phyloP scores from a whole-genome alignment of 768 basidiomycete genomes.

The Clitopilus passeckerianus region DNA sequence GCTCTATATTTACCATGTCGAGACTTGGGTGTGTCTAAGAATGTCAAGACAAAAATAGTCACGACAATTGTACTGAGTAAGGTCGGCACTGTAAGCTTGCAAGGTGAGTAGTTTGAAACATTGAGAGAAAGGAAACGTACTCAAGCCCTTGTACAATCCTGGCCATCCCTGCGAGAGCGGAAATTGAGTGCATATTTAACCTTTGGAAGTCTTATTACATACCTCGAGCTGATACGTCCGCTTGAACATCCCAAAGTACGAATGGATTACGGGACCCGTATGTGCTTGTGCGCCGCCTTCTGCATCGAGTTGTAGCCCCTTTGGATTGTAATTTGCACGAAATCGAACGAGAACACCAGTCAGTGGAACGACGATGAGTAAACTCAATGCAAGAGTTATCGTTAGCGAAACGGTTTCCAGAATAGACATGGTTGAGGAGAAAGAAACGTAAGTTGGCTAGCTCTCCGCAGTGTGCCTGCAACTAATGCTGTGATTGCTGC shows the following conservation, averaged over 20 bases:
- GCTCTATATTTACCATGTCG: slow-evolving; percentile 64
- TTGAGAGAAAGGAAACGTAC: slow-evolving; percentile 20
- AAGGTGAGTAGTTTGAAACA: not conserved
- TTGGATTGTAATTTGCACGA: slow-evolving; percentile 83
- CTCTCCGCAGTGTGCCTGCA: not conserved
- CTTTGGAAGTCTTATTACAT: slow-evolving; percentile 8
- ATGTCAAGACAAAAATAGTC: slow-evolving; percentile 50
- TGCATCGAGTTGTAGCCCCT: slow-evolving; percentile 73
- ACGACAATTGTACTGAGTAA: slow-evolving; percentile 46
- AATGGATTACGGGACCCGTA: slow-evolving; percentile 72
- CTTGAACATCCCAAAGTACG: slow-evolving; percentile 68
- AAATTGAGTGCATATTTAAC: not conserved
- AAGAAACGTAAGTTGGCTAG: slow-evolving; percentile 4
- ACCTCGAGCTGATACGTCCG: slow-evolving; percentile 76
- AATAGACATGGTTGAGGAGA: slow-evolving; percentile 25
- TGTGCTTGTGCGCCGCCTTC: slow-evolving; percentile 75
- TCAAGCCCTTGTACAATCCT: slow-evolving; percentile 81
- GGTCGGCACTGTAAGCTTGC: slow-evolving; percentile 33
- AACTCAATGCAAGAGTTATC: slow-evolving; percentile 42
- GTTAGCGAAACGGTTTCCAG: slow-evolving; percentile 34
- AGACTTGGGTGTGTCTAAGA: slow-evolving; percentile 52
- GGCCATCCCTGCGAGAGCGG: slow-evolving; percentile 43
- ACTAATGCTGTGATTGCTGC: not conserved
- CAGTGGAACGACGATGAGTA: slow-evolving; percentile 57
- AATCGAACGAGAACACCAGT: slow-evolving; percentile 70